Base-by-base conservation (phyloP, 2,329 filamentous ascomycete species). In the Aureobasidium sp. region DNA sequence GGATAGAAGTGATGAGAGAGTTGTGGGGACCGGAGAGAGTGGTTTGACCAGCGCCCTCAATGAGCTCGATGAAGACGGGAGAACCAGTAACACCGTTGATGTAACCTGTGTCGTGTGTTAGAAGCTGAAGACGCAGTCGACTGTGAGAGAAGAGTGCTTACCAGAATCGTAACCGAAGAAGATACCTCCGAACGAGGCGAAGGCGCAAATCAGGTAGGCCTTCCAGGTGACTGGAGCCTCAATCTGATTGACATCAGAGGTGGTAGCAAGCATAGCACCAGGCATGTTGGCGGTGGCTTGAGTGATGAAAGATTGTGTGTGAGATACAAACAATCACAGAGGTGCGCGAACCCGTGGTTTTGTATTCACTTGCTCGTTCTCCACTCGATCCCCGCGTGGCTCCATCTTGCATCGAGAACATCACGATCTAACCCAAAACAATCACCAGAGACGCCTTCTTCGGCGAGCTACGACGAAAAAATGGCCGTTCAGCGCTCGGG, bases 121-220 rank as follows among this genome's bases (percentile, higher is more conserved):
- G 54, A 14, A 5, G 16, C 11, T 42, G 30, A 5, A 48, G 16
- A 11, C 1, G 5, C 21, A 14, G 1, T 11, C 14, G 3, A 10
- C 1, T 21, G 14, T 32, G 21, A 7, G 21, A 9, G 27, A 30
- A 9, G 13, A 3, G 3, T 30, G 8, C 54, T 39, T 58, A 58
- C 54, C 88, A 45, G 87, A 89, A 69, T 91, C 88, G 74, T 89
- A 91, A 54, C 88, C 88, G 75, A 90, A 89, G 78, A 90, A 87
- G 75, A 90, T 88, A 67, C 78, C 77, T 64, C 78, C 78, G 65
- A 79, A 79, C 16, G 77, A 75, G 3, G 77, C 77, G 61, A 79
- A 79, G 37, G 75, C 76, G 67, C 77, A 79, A 29, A 79, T 70
- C 34, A 59, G 57, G 11, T 59, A 59, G 60, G 76, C 76, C 64